Evolutionary conservation across 2,329 filamentous ascomycete species (phyloP), one percentile per base, ranked within the genome.

Genomic region (Talaromyces funiculosus): DNA sequence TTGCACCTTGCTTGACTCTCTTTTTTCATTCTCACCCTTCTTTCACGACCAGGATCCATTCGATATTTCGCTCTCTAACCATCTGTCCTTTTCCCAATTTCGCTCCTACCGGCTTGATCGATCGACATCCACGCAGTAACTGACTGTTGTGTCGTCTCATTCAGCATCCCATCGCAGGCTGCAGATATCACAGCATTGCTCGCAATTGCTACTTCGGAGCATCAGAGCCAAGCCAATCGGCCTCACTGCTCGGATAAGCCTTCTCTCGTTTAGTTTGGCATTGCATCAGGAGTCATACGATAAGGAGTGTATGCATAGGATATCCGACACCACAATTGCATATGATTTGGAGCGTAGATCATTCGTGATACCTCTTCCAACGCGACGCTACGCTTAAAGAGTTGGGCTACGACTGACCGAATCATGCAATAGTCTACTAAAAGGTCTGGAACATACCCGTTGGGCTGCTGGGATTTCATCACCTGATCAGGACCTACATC

Each of bases 361-460:
- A 20, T 49, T 12, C 26, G n/a, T 26, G 9, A 49, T 33, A 49
- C 5, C n/a, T n/a, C n/a, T n/a, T n/a, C n/a, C n/a, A n/a, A n/a
- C 26, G 24, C 14, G 26, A 33, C 12, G 10, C 14, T 20, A 31
- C 40, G 1, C 6, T 51, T 12, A 20, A 20, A 18, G n/a, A 29
- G 26, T 31, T 33, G 47, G 18, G 22, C 16, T 38, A n/a, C 55
- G 12, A 51, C 35, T 35, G 2, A n/a, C 38, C 14, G 29, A 49
- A 61, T 37, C 59, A 61, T 61, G 59, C 59, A 57, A 61, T 61
- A 61, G 20, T 38, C 20, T 26, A 57, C 22, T 22, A 24, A 26
- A 20, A 42, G 12, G 31, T 60, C 24, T 55, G 37, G 40, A 37
- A 55, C n/a, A 56, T 33, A 60, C 22, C 42, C 45, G 29, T 56